Evolutionary conservation across 2,329 filamentous ascomycete genomes (phyloP).

Genomic region (Byssochlamys sp.): DNA sequence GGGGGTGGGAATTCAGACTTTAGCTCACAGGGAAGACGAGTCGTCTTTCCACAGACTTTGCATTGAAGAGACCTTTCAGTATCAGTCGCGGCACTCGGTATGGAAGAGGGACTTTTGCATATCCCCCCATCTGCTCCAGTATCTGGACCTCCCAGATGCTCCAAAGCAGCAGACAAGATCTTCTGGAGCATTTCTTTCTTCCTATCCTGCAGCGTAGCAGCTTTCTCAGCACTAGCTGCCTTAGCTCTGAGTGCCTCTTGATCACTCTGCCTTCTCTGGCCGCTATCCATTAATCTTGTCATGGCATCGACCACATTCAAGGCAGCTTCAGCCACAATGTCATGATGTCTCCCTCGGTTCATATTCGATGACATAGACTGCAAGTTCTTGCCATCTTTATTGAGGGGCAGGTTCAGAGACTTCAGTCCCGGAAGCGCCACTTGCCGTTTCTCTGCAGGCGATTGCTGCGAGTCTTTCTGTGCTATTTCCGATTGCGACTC

Average conservation of each 20-base stretch:
- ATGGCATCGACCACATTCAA: slow-evolving; percentile 24
- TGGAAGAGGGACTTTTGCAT: background rate
- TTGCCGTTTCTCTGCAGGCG: background rate
- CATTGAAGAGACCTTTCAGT: slow-evolving; percentile 22
- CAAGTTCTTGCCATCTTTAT: background rate
- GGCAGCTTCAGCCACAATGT: slow-evolving; percentile 20
- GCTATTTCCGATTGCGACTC: background rate
- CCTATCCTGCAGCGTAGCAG: slow-evolving; percentile 14
- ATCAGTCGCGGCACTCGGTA: slow-evolving; percentile 5
- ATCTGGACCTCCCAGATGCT: slow-evolving; percentile 10
- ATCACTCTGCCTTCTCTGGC: slow-evolving; percentile 14
- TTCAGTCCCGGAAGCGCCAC: slow-evolving; percentile 9
- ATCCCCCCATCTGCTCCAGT: background rate
- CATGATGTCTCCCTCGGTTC: slow-evolving; percentile 10
- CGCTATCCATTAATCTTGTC: slow-evolving; percentile 23
- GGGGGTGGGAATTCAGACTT: slow-evolving; percentile 16
- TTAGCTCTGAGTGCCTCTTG: slow-evolving; percentile 10
- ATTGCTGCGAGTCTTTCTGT: background rate
- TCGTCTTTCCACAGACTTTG: slow-evolving; percentile 20
- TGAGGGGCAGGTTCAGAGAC: slow-evolving; percentile 5
- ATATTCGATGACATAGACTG: slow-evolving; percentile 1
- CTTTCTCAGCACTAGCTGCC: slow-evolving; percentile 9
- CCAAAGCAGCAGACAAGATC: slow-evolving; percentile 20
- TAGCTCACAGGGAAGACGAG: slow-evolving; percentile 27
- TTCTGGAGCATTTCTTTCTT: slow-evolving; percentile 25